phyloP scores from a whole-genome alignment of 2,329 filamentous ascomycete genomes.

The Ophiostoma sp. region DNA sequence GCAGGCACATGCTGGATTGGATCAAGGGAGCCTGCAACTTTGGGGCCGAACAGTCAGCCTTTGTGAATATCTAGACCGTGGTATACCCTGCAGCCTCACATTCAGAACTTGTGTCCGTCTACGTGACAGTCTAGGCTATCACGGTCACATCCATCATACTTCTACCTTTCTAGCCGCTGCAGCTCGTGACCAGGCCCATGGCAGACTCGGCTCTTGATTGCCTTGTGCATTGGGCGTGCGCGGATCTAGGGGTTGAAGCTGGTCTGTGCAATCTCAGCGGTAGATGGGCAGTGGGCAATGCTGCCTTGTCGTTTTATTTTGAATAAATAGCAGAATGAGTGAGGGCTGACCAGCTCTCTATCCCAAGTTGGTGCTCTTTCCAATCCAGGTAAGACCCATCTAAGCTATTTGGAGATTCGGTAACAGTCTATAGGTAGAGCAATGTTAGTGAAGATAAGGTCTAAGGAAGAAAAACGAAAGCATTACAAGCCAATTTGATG shows the following conservation, averaged over 20 bases:
- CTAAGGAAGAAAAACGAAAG: neutral
- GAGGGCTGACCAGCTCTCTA: neutral
- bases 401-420: slow-evolving; percentile 2
- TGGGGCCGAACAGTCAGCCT: neutral
- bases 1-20: too few species aligned
- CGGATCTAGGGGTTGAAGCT: neutral
- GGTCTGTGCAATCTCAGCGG: slow-evolving; percentile 1
- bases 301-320: neutral
- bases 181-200: neutral
- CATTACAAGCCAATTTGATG: neutral
- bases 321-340: neutral
- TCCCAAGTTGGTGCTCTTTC: neutral
- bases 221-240: neutral
- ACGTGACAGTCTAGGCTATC: too few species aligned
- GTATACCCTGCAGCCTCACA: neutral
- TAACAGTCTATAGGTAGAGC: neutral
- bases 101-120: neutral
- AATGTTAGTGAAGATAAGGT: neutral
- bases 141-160: neutral
- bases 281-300: neutral
- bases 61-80: neutral
- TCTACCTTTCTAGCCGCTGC: neutral
- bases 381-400: neutral
- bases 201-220: slow-evolving; percentile 4
- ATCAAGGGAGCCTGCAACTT: too few species aligned